Evolutionary conservation across 345 rosid species (phyloP), one percentile per base, ranked within the genome.

Genomic region (Syzygium grande): DNA sequence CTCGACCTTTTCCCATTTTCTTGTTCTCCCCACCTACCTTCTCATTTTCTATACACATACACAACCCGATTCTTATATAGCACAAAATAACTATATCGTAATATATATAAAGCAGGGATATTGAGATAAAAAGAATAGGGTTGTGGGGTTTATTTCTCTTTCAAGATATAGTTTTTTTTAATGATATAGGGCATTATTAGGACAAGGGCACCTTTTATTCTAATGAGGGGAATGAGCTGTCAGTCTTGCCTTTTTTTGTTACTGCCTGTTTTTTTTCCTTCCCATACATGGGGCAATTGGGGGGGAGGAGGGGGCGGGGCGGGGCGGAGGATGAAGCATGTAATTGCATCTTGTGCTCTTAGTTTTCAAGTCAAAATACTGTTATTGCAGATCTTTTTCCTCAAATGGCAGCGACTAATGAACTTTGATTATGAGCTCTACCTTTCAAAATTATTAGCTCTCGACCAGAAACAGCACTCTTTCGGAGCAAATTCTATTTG

Each of bases 161-260:
- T 22, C 25, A 54, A 83, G 84, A 77, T n/a, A 51, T 80, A 46
- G 46, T 51, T 30, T 65, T 30, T 83, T 84, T 84, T 10, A 9
- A 52, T 8, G 49, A 73, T 41, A 73, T 38, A 38, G 49, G 83
- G 27, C 83, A 19, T 73, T 73, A 38, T 73, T 89, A 89, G 90
- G 89, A 91, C 92, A 87, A 88, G 88, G 84, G 53, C 61, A 25
- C 53, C 85, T 25, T 41, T 46, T 88, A 65, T 89, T 88, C 88
- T 88, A 88, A 77, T 27, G 87, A 88, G 85, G 91, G 88, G 77
- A 91, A 90, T 89, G 92, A 94, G 93, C 93, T 90, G 94, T 91
- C 92, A 54, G 46, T 43, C 77, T 85, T 88, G 49, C n/a, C 84
- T 38, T 21, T 49, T 41, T 30, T 51, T 54, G 25, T 52, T 2